phyloP scores from a whole-genome alignment of 768 basidiomycete genomes.

The Mycena vulgaris region DNA sequence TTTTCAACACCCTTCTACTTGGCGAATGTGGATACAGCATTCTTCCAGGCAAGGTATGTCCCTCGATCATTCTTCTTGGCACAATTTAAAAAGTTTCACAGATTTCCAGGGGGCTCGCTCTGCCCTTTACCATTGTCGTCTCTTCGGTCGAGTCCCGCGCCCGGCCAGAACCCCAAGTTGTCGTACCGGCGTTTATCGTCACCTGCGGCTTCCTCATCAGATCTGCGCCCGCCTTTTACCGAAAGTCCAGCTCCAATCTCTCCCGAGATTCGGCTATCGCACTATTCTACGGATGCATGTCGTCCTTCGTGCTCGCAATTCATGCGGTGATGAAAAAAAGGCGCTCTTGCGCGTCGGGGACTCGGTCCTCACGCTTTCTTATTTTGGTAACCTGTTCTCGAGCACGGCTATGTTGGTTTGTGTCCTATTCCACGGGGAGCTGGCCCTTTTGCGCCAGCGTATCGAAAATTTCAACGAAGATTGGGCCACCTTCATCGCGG shows the following conservation, averaged over 20 bases:
- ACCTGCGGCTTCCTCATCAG: constrained; percentile 34
- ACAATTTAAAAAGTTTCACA: neutral
- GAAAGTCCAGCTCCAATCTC: neutral
- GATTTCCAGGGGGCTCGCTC: constrained; percentile 31
- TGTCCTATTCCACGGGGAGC: constrained; percentile 26
- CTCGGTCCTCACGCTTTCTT: constrained; percentile 25
- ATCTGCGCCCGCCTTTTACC: constrained; percentile 20
- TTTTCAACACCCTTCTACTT: constrained; percentile 72
- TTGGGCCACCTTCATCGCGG: constrained; percentile 36
- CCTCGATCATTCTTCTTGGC: neutral
- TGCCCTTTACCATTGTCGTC: constrained; percentile 32
- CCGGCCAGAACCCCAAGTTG: constrained; percentile 4
- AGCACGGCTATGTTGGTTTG: constrained; percentile 10
- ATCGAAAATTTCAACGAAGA: neutral
- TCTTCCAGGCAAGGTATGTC: constrained; percentile 27
- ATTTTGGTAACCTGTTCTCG: constrained; percentile 29
- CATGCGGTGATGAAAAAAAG: constrained; percentile 36
- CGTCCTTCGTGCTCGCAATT: constrained; percentile 33
- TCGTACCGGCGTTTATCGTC: constrained; percentile 26
- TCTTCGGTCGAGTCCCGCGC: constrained; percentile 6
- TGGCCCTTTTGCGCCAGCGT: constrained; percentile 9
- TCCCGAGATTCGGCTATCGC: constrained; percentile 27
- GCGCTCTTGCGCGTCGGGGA: constrained; percentile 53
- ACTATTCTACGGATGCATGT: constrained; percentile 30
- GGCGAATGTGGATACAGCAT: constrained; percentile 37